Evolutionary conservation across 129 eudicot species (phyloP).

Genomic region (Calendula officinalis): DNA sequence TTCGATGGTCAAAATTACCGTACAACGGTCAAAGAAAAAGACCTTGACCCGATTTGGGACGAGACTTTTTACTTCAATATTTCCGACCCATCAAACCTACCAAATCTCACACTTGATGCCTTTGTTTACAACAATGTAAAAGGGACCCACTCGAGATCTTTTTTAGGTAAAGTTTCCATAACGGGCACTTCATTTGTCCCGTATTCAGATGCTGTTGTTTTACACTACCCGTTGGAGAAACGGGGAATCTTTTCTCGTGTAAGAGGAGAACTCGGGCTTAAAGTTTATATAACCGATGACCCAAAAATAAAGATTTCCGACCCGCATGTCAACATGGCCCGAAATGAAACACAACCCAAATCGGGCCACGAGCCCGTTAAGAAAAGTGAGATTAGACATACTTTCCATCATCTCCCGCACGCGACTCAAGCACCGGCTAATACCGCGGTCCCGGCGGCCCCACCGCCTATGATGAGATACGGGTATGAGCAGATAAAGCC

Average conservation of each 20-base stretch:
- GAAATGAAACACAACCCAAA: conserved; percentile 32
- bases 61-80: conserved; percentile 95
- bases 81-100: conserved; percentile 77
- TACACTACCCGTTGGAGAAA: conserved; percentile 86
- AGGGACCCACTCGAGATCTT: conserved; percentile 57
- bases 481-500: conserved; percentile 57
- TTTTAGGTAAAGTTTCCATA: conserved; percentile 81
- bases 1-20: conserved; percentile 82
- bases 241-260: conserved; percentile 92
- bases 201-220: conserved; percentile 78
- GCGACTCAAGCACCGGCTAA: conserved; percentile 41
- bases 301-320: conserved; percentile 70
- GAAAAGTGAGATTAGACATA: conserved; percentile 62
- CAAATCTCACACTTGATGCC: conserved; percentile 68
- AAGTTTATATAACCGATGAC: conserved; percentile 81
- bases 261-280: conserved; percentile 90
- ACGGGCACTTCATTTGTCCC: conserved; percentile 93
- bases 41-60: conserved; percentile 89
- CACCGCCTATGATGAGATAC: conserved; percentile 39
- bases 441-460: conserved; percentile 31
- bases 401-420: conserved; percentile 81
- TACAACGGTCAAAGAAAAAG: conserved; percentile 85
- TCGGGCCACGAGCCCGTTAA: conserved; percentile 29
- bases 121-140: conserved; percentile 62
- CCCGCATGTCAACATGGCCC: conserved; percentile 42